Evolutionary conservation across 2,329 filamentous ascomycete genomes (phyloP).

Genomic region (Aureobasidium zeae): DNA sequence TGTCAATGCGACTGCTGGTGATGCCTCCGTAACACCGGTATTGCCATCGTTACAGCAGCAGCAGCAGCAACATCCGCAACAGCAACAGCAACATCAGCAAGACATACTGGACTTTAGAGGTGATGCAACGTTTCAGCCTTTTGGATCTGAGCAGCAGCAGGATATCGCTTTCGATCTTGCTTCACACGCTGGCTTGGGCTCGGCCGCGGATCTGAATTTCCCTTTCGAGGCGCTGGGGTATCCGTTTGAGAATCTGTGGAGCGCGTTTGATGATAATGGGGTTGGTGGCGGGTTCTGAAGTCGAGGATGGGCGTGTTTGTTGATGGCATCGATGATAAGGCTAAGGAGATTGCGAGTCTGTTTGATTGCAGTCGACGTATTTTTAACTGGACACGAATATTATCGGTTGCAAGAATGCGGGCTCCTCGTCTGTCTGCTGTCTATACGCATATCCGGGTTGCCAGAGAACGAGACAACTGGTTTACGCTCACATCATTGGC

Average conservation of each 20-base stretch:
- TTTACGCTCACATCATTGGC: too few species aligned
- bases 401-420: too few species aligned
- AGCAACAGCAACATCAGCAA: not conserved
- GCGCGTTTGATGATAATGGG: not conserved
- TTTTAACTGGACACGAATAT: too few species aligned
- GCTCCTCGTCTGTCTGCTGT: too few species aligned
- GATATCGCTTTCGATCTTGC: slow-evolving; percentile 1
- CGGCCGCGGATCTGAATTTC: not conserved
- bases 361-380: too few species aligned
- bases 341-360: too few species aligned
- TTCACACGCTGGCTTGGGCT: not conserved
- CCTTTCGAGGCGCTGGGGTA: slow-evolving; percentile 1
- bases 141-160: too few species aligned
- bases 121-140: slow-evolving; percentile 1
- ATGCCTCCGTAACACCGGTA: too few species aligned
- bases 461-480: too few species aligned
- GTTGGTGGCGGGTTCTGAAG: not conserved
- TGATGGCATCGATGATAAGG: too few species aligned
- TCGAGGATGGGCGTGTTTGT: too few species aligned
- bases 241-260: slow-evolving; percentile 8
- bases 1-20: not conserved
- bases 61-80: not conserved
- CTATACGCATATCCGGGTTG: too few species aligned
- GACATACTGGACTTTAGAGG: not conserved
- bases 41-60: not conserved